Evolutionary conservation across 495 filamentous ascomycete genomes (phyloP).

Genomic region (Terfezia claveryi): DNA sequence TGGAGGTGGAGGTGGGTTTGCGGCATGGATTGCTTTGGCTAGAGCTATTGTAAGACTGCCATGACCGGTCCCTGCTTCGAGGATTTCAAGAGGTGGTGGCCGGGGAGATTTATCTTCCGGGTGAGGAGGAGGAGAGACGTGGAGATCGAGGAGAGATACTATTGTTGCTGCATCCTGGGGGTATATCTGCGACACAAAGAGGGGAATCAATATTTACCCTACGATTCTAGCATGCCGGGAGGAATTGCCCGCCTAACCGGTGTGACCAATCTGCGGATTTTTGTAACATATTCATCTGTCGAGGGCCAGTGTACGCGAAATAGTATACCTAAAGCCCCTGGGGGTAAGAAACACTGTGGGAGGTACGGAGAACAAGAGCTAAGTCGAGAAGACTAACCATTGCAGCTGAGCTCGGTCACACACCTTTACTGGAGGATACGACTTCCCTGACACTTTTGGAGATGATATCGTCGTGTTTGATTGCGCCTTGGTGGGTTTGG

Average conservation of each 20-base stretch:
- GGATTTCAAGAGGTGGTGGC: slow-evolving; percentile 35
- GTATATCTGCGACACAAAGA: slow-evolving; percentile 35
- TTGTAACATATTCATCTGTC: slow-evolving; percentile 45
- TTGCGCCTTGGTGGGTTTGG: slow-evolving; percentile 27
- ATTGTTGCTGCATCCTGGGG: slow-evolving; percentile 49
- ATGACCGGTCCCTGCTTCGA: slow-evolving; percentile 65
- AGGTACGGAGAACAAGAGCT: slow-evolving; percentile 1
- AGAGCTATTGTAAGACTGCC: slow-evolving; percentile 53
- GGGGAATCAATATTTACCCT: slow-evolving; percentile 5
- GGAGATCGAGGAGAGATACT: slow-evolving; percentile 50
- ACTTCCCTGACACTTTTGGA: slow-evolving; percentile 34
- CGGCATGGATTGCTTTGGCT: slow-evolving; percentile 51
- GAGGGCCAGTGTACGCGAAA: slow-evolving; percentile 40
- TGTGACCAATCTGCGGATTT: slow-evolving; percentile 43
- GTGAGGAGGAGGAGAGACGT: slow-evolving; percentile 25
- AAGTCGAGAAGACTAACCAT: slow-evolving; percentile 14
- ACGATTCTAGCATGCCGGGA: neutral
- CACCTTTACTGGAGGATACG: slow-evolving; percentile 27
- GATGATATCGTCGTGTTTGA: slow-evolving; percentile 41
- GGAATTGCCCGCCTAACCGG: slow-evolving; percentile 30
- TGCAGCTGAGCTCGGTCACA: neutral
- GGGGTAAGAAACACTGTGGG: neutral
- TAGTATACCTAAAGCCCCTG: slow-evolving; percentile 19
- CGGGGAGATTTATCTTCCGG: slow-evolving; percentile 12
- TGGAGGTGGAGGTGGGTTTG: slow-evolving; percentile 26